Conservation (phyloP, 768 basidiomycete genomes). For the Tulasnella sp. region DNA sequence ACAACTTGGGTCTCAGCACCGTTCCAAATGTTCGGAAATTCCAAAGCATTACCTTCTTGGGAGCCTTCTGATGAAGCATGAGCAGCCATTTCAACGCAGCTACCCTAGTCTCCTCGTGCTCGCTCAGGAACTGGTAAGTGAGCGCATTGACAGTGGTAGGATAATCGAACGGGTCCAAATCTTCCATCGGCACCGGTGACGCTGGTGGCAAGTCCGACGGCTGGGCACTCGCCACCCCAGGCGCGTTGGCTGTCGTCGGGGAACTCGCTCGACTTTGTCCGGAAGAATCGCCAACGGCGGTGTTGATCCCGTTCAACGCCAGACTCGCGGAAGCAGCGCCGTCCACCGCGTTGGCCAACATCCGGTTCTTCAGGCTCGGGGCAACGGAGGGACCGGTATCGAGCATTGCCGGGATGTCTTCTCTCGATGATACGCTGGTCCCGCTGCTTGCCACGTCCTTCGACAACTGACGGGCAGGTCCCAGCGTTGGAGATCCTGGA, state of each 20-base stretch:
- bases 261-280: slow-evolving; percentile 49
- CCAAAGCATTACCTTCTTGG: slow-evolving; percentile 63
- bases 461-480: neutral
- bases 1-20: neutral
- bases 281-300: slow-evolving; percentile 2
- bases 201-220: slow-evolving; percentile 1
- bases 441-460: neutral
- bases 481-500: slow-evolving; percentile 19
- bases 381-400: slow-evolving; percentile 16
- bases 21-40: neutral
- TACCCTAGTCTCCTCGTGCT: slow-evolving; percentile 92
- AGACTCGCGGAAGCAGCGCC: neutral
- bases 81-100: slow-evolving; percentile 95
- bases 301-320: neutral
- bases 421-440: neutral
- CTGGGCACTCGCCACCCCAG: neutral
- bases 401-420: neutral
- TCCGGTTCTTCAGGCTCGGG: slow-evolving; percentile 14
- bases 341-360: neutral
- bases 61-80: slow-evolving; percentile 97
- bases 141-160: slow-evolving; percentile 85
- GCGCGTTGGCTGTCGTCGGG: slow-evolving; percentile 13
- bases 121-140: slow-evolving; percentile 88
- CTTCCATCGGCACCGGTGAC: slow-evolving; percentile 1
- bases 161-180: slow-evolving; percentile 74